phyloP scores from a whole-genome alignment of 768 basidiomycete genomes.

The Botryobasidium botryosum region DNA sequence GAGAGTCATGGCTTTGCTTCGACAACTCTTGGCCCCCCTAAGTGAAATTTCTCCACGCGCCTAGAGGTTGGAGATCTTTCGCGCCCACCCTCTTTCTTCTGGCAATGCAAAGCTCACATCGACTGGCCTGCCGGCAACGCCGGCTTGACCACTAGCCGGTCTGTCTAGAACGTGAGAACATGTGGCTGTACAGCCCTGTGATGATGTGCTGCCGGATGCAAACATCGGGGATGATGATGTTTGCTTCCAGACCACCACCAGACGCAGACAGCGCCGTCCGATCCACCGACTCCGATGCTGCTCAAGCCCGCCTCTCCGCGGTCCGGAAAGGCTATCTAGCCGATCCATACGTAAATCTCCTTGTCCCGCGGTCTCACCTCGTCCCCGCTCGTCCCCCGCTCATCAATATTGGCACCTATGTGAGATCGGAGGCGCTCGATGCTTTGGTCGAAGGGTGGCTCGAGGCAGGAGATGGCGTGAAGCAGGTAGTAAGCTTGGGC shows the following conservation, averaged over 20 bases:
- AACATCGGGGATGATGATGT: no score
- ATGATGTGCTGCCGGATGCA: no score
- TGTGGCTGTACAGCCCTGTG: no score
- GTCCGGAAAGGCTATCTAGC: conserved; percentile 58
- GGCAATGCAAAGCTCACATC: no score
- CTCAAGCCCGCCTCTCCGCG: conserved; percentile 73
- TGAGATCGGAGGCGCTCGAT: conserved; percentile 70
- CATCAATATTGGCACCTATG: conserved; percentile 90
- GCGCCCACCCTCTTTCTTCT: no score
- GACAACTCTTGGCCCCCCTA: no score
- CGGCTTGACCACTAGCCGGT: no score
- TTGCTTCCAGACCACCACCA: background rate
- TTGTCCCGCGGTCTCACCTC: conserved; percentile 53
- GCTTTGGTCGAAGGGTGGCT: conserved; percentile 53
- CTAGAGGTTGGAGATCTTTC: no score
- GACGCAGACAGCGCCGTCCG: conserved; percentile 24
- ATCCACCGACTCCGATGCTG: conserved; percentile 68
- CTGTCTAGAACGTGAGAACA: no score
- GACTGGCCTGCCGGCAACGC: no score
- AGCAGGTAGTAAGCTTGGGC: conserved; percentile 92
- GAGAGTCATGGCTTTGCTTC: no score
- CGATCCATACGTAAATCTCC: conserved; percentile 52
- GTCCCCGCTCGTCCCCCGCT: conserved; percentile 54
- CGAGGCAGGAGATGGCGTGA: conserved; percentile 27
- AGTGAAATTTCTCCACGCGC: no score